Conservation (phyloP, 495 filamentous ascomycete species). For the Cetradonia linearis region DNA sequence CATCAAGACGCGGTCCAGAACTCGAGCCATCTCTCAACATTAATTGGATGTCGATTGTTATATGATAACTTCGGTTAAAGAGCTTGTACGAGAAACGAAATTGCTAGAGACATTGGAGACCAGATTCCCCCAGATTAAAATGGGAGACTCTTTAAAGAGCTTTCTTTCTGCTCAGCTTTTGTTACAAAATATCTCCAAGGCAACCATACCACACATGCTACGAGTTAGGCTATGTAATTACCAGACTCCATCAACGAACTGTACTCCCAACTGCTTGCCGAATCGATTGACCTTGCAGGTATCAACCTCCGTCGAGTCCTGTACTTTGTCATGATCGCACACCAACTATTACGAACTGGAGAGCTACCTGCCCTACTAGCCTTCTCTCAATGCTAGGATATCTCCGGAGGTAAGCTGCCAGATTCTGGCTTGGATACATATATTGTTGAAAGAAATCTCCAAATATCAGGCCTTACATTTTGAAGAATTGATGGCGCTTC, state of each 20-base stretch:
- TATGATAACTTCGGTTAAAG: neutral
- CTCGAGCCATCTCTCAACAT: neutral
- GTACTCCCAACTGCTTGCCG: neutral
- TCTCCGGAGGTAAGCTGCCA: too few relatives aligned
- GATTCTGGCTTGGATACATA: too few relatives aligned
- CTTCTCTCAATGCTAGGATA: neutral
- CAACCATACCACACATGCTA: neutral
- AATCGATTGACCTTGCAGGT: neutral
- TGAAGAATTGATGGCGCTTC: neutral
- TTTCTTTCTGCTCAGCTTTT: neutral
- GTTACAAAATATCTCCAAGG: neutral
- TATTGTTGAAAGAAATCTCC: neutral
- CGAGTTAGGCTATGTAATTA: neutral
- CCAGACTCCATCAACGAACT: neutral
- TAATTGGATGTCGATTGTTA: neutral
- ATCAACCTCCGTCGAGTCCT: neutral
- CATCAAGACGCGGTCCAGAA: neutral
- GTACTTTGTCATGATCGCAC: neutral
- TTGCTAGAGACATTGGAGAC: neutral
- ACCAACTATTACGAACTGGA: neutral
- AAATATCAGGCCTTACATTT: neutral
- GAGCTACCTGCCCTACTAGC: neutral
- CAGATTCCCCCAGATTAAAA: neutral
- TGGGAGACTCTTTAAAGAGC: neutral
- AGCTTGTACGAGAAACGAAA: neutral